phyloP scores from a whole-genome alignment of 2,329 filamentous ascomycete genomes.

The Cadophora luteo-olivacea region DNA sequence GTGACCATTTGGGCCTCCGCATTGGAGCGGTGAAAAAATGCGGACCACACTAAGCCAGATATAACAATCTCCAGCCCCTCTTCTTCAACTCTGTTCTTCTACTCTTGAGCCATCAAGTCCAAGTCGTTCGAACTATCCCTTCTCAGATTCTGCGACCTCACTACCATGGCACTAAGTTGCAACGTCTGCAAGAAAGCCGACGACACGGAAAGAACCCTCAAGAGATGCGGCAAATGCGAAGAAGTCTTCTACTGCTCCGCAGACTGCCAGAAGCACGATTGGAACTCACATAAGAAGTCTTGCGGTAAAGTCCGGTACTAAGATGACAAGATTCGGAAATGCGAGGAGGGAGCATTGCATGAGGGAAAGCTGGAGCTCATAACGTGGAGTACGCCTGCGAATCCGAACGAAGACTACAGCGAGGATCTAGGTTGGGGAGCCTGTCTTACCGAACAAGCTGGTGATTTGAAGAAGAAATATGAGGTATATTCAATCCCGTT shows the following conservation, averaged over 20 bases:
- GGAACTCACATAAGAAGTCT: neutral
- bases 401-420: neutral
- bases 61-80: neutral
- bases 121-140: neutral
- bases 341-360: neutral
- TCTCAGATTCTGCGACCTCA: neutral
- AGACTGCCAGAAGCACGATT: neutral
- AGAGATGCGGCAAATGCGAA: neutral
- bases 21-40: neutral
- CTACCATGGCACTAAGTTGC: neutral
- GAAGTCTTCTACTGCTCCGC: neutral
- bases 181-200: neutral
- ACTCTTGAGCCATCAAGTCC: neutral
- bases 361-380: neutral
- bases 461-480: neutral
- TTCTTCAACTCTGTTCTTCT: neutral
- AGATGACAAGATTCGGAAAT: neutral
- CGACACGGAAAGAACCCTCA: neutral
- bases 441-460: neutral
- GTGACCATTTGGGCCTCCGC: neutral
- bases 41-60: neutral
- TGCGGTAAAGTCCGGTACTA: neutral
- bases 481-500: neutral
- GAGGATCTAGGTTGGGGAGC: neutral
- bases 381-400: neutral